Conservation (phyloP, 2,329 filamentous ascomycete species). For the Aspergillus sp. region DNA sequence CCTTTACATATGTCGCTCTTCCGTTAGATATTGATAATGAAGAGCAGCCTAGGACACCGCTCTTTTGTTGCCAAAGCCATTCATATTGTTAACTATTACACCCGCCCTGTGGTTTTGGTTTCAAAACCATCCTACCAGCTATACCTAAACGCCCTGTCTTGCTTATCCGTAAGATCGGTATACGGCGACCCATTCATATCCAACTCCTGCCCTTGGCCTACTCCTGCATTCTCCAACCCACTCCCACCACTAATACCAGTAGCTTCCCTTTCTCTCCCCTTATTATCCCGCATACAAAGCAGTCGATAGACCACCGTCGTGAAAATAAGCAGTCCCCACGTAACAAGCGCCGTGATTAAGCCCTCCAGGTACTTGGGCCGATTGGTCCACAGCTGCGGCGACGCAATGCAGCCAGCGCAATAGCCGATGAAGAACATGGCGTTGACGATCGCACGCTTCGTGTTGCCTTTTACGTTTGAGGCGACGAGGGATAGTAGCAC, state of each 20-base stretch:
- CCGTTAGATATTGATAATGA: too few species aligned
- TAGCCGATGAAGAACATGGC: constrained; percentile 54
- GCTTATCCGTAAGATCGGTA: background rate
- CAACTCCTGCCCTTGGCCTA: background rate
- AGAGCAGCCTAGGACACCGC: too few species aligned
- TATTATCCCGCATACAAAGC: constrained; percentile 2
- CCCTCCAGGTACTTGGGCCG: constrained; percentile 49
- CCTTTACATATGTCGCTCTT: background rate
- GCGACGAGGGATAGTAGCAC: constrained; percentile 47
- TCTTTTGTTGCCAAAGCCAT: too few species aligned
- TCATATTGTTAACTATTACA: too few species aligned
- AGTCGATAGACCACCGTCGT: background rate
- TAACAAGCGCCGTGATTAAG: constrained; percentile 38
- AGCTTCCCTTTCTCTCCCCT: background rate
- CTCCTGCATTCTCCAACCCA: background rate
- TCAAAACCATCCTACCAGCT: background rate
- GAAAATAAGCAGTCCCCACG: constrained; percentile 1
- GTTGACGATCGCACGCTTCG: constrained; percentile 50
- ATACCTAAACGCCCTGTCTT: background rate
- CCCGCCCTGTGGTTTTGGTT: too few species aligned
- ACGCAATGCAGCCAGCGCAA: constrained; percentile 48
- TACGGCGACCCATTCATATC: background rate
- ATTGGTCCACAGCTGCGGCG: constrained; percentile 50
- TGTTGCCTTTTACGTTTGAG: constrained; percentile 55
- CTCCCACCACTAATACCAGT: background rate